Evolutionary conservation across 306 rosid genomes (phyloP).

Genomic region (Cicer yamashitae): DNA sequence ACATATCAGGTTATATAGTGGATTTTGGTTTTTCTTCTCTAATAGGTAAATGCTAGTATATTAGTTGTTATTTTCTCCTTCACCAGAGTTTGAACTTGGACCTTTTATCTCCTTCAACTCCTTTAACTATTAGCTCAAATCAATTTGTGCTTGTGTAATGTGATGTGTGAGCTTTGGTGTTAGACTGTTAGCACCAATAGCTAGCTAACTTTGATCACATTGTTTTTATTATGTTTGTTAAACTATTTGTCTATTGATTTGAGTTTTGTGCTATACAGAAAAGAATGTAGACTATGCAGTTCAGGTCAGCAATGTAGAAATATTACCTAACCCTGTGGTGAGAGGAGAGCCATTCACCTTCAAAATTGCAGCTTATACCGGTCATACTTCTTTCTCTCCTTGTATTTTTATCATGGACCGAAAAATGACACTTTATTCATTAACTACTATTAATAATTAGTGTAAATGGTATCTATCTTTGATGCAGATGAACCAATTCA

Average conservation of each 20-base stretch:
- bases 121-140: too few relatives aligned
- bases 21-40: not conserved
- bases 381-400: conserved; percentile 36
- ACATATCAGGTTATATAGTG: not conserved
- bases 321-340: conserved; percentile 71
- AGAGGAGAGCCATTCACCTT: conserved; percentile 79
- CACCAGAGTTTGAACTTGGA: too few relatives aligned
- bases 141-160: not conserved
- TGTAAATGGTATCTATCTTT: conserved; percentile 39
- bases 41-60: too few relatives aligned
- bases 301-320: conserved; percentile 65
- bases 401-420: too few relatives aligned
- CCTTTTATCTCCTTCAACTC: too few relatives aligned
- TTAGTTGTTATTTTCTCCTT: too few relatives aligned
- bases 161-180: not conserved
- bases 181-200: not conserved
- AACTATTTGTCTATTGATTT: conserved; percentile 4
- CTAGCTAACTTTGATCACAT: not conserved
- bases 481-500: conserved; percentile 57
- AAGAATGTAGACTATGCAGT: conserved; percentile 58
- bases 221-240: not conserved
- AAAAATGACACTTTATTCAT: not conserved
- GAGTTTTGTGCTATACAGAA: conserved; percentile 23
- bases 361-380: conserved; percentile 73
- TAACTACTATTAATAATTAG: not conserved